Percentiles rank a stretch among this genome's conserved stretches.
Conservation (phyloP, 2,329 filamentous ascomycete genomes). For the Dothideomycetidae sp. region DNA sequence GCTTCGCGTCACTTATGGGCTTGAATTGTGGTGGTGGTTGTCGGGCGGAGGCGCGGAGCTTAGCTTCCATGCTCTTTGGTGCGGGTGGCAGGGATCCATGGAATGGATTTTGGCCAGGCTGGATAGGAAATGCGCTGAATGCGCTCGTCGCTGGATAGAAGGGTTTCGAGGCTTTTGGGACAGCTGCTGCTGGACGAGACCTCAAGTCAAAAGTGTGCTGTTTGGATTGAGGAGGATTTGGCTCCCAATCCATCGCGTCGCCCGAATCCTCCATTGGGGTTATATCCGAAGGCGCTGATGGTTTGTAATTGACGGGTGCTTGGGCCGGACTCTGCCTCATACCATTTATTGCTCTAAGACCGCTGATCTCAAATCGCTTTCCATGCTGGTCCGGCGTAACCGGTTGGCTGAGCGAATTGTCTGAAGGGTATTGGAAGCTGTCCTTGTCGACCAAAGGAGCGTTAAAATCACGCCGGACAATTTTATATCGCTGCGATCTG, state of each 20-base stretch:
- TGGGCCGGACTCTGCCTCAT: slow-evolving; percentile 14
- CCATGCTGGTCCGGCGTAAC: not conserved
- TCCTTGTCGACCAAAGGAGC: slow-evolving; percentile 10
- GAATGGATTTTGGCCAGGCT: slow-evolving; percentile 38
- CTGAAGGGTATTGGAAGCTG: slow-evolving; percentile 22
- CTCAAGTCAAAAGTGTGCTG: slow-evolving; percentile 14
- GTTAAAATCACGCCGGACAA: slow-evolving; percentile 9
- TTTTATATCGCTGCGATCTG: slow-evolving; percentile 4
- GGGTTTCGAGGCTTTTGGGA: slow-evolving; percentile 5
- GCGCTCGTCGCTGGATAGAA: slow-evolving; percentile 27
- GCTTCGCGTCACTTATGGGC: slow-evolving; percentile 11
- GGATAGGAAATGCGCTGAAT: slow-evolving; percentile 35
- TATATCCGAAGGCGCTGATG: slow-evolving; percentile 1
- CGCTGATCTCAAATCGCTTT: slow-evolving; percentile 22
- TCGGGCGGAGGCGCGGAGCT: slow-evolving; percentile 41
- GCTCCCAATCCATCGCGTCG: slow-evolving; percentile 63
- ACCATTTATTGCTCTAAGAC: slow-evolving; percentile 21
- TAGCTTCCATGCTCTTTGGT: slow-evolving; percentile 50
- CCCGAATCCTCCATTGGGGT: slow-evolving; percentile 17
- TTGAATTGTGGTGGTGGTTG: slow-evolving; percentile 11
- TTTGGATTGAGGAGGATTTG: slow-evolving; percentile 18
- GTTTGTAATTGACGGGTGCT: not conserved
- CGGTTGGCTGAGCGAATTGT: slow-evolving; percentile 21
- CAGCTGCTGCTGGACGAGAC: slow-evolving; percentile 11
- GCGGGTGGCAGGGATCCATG: slow-evolving; percentile 57